Conservation (phyloP, 768 basidiomycete genomes). For the Serendipita sp. region DNA sequence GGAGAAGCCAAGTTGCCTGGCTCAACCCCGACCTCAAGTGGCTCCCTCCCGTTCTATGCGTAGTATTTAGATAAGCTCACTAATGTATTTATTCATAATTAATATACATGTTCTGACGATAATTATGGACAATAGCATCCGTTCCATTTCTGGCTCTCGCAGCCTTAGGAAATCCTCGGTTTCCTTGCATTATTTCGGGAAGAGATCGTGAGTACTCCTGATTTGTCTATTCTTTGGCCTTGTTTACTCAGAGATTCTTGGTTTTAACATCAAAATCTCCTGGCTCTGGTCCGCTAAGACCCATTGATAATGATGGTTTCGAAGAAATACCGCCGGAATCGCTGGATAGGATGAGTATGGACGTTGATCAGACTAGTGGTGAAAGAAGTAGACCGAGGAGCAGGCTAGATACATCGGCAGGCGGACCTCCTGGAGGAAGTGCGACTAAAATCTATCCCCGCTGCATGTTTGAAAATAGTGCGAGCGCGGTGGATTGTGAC, state of each 20-base stretch:
- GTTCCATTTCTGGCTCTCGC: too few species aligned
- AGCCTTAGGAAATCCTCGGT: too few species aligned
- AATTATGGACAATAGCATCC: too few species aligned
- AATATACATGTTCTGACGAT: too few species aligned
- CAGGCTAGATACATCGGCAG: constrained; percentile 14
- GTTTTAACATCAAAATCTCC: not conserved
- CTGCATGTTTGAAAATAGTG: constrained; percentile 80
- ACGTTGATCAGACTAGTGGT: constrained; percentile 33
- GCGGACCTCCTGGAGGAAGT: constrained; percentile 15
- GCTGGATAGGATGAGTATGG: constrained; percentile 54
- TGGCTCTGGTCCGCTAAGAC: not conserved
- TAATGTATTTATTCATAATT: too few species aligned
- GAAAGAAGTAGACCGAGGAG: constrained; percentile 15
- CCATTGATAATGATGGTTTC: not conserved
- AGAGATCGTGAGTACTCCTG: constrained; percentile 45
- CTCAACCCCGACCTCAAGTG: too few species aligned
- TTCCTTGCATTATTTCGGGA: constrained; percentile 42
- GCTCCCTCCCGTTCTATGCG: too few species aligned
- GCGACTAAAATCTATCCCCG: constrained; percentile 59
- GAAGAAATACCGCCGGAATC: constrained; percentile 70
- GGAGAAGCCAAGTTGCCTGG: too few species aligned
- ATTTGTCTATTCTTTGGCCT: too few species aligned
- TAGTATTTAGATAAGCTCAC: too few species aligned
- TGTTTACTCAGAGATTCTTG: not conserved
- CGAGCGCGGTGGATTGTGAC: constrained; percentile 69